phyloP scores from a whole-genome alignment of 139 green algal genomes.

The Ostreobium quekettii region DNA sequence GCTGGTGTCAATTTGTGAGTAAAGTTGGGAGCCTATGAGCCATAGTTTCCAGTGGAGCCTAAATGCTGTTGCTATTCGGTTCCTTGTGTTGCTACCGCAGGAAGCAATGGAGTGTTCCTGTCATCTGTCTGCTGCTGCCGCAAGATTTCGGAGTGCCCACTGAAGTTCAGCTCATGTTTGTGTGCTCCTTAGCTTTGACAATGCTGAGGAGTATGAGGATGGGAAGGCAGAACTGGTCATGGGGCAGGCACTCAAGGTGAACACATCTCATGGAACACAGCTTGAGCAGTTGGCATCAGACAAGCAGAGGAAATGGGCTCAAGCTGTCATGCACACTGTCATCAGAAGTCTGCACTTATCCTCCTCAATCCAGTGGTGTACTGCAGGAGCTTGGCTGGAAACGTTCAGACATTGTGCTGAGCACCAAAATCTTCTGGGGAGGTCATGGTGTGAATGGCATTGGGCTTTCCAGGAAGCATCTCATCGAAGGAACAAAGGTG shows the following conservation, averaged over 20 bases:
- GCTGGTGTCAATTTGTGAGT: conserved; percentile 64
- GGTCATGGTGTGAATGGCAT: conserved; percentile 48
- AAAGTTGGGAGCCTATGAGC: conserved; percentile 2
- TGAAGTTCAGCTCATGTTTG: too few species aligned
- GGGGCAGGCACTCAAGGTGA: conserved; percentile 64
- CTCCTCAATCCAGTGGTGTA: too few species aligned
- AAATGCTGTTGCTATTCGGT: too few species aligned
- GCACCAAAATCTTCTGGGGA: conserved; percentile 78
- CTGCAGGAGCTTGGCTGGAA: conserved; percentile 54
- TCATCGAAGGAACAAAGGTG: conserved; percentile 73
- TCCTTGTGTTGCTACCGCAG: too few species aligned
- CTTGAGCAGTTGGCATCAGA: too few species aligned
- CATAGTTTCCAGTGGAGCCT: not conserved
- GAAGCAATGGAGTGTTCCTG: not conserved
- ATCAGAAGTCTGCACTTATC: too few species aligned
- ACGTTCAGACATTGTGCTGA: conserved; percentile 58
- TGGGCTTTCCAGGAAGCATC: conserved; percentile 76
- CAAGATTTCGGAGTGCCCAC: too few species aligned
- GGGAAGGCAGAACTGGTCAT: conserved; percentile 73
- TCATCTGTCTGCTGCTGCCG: too few species aligned
- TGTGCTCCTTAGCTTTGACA: conserved; percentile 71
- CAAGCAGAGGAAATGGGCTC: too few species aligned
- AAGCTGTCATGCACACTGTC: too few species aligned
- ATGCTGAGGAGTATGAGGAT: conserved; percentile 71
- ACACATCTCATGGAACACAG: too few species aligned